Conservation (phyloP, 495 filamentous ascomycete species). For the Glonium stellatum region DNA sequence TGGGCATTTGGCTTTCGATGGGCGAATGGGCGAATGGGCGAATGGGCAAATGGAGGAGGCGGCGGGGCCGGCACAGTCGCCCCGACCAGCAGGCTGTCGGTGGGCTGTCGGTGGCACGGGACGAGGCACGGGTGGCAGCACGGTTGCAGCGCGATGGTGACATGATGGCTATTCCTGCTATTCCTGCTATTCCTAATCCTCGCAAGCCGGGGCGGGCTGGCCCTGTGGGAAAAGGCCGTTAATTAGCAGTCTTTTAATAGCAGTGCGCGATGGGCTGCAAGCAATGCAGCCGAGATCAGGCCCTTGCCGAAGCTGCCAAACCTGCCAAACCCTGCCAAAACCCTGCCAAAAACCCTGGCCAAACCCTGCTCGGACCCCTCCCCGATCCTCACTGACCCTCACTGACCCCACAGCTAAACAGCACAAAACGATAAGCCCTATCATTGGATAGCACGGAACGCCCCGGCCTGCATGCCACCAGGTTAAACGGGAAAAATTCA, state of each 20-base stretch:
- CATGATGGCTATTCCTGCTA: neutral
- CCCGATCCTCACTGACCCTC: too few species aligned
- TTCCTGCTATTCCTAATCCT: neutral
- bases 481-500: slow-evolving; percentile 14
- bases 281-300: slow-evolving; percentile 16
- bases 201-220: too few species aligned
- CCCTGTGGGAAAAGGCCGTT: neutral
- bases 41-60: too few species aligned
- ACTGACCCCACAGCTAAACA: slow-evolving; percentile 5
- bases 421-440: slow-evolving; percentile 21
- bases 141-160: neutral
- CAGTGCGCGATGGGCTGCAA: slow-evolving; percentile 20
- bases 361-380: neutral
- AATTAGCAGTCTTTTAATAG: slow-evolving; percentile 30
- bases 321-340: too few species aligned
- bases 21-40: too few species aligned
- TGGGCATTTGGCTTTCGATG: slow-evolving; percentile 14
- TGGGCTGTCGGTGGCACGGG: neutral
- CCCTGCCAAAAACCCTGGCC: neutral
- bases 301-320: neutral
- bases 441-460: slow-evolving; percentile 17
- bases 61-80: too few species aligned
- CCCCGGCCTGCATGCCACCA: slow-evolving; percentile 6
- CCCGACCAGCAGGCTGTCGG: too few species aligned
- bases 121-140: neutral